Evolutionary conservation across 371 early-diverging fungal species (phyloP), one percentile per base, ranked within the genome.

Genomic region (Chytridiales sp.): DNA sequence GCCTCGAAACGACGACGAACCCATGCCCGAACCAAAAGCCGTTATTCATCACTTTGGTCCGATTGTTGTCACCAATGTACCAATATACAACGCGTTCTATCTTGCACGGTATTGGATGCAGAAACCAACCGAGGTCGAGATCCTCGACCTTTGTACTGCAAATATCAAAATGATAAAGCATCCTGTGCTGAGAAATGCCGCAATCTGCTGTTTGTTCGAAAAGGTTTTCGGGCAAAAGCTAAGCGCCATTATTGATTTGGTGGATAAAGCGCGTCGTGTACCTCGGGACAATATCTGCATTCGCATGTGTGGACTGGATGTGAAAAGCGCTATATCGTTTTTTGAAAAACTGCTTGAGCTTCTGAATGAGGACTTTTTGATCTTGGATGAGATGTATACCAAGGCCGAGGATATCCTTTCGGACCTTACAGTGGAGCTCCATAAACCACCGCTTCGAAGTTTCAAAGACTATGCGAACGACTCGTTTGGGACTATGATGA

Each of bases 401-500:
- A 31, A 39, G 29, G 34, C 21, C 9, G 15, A 17, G 5, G 57
- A 22, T 24, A 17, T 47, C n/a, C 24, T 13, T 22, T 15, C 13
- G 47, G 47, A 47, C 22, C 17, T 17, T 47, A 13, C 13, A 47
- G 22, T 13, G 13, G 47, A n/a, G n/a, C n/a, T n/a, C n/a, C n/a
- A n/a, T n/a, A n/a, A n/a, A n/a, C n/a, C n/a, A n/a, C 11, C 22
- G 47, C 47, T 35, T 19, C 35, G 9, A n/a, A 8, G 35, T 11
- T 13, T n/a, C 17, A 44, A 19, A 11, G 56, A 6, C 24, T 54
- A 41, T 54, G 39, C 32, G 44, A 47, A 56, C 47, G 57, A 47
- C 27, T 44, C 38, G 36, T 31, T 56, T 47, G 57, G 46, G 8
- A 47, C 17, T 6, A 47, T 56, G 19, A 17, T 56, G 57, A 19